Evolutionary conservation across 148 eudicot genomes (phyloP).

Genomic region (Beta vulgaris): DNA sequence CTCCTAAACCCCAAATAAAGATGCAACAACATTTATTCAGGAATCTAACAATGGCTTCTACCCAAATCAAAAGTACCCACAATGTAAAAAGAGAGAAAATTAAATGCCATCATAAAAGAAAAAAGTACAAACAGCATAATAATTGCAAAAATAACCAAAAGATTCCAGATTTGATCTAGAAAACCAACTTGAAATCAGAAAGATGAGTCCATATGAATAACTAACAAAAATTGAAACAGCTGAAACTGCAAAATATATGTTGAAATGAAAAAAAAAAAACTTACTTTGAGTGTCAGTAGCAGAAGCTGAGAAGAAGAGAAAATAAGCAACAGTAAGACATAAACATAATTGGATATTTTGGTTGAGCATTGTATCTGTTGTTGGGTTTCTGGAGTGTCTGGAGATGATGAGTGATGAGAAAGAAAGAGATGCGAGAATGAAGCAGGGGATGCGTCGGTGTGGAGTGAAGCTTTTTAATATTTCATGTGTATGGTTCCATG

Average conservation of each 20-base stretch:
- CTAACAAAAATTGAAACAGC: neutral
- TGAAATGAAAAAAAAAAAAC: neutral
- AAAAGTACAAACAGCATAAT: neutral
- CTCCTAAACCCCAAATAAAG: no score
- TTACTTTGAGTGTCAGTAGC: conserved; percentile 47
- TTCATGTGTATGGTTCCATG: no score
- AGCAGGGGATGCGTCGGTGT: conserved; percentile 28
- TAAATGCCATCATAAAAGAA: neutral
- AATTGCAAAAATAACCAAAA: neutral
- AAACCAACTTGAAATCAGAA: neutral
- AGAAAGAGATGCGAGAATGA: neutral
- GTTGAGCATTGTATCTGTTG: conserved; percentile 31
- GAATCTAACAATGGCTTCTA: no score
- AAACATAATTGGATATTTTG: neutral
- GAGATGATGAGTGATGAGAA: neutral
- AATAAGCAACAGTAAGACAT: conserved; percentile 20
- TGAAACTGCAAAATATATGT: neutral
- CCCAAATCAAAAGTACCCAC: neutral
- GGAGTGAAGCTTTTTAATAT: conserved; percentile 8
- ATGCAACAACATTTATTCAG: no score
- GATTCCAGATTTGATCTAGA: neutral
- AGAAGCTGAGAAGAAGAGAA: conserved; percentile 41
- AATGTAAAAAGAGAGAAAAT: neutral
- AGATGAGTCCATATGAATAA: neutral
- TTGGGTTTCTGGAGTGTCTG: neutral